Percentiles rank a stretch among this genome's conserved stretches.
phyloP scores from a whole-genome alignment of 305 asterid genomes.

The Solanum aculeatissimum region DNA sequence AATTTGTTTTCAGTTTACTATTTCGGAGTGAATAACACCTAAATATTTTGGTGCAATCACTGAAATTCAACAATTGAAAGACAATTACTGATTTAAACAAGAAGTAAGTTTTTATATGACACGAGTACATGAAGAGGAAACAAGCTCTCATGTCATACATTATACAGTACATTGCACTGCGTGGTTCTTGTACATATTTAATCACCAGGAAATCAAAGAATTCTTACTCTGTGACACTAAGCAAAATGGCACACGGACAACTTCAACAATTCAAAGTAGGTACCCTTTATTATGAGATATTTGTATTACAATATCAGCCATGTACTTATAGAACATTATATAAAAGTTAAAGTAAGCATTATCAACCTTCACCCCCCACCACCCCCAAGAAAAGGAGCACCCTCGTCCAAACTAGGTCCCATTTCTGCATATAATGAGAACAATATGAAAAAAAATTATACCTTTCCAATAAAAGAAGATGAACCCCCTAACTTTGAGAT shows the following conservation, averaged over 20 bases:
- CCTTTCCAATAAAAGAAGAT: constrained; percentile 96
- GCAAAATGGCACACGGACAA: background rate
- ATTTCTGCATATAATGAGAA: background rate
- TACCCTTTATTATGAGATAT: background rate
- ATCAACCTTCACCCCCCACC: background rate
- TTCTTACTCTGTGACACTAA: background rate
- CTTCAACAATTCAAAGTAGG: background rate
- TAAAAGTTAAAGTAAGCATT: background rate
- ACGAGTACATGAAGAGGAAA: background rate
- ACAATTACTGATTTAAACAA: background rate
- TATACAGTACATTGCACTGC: background rate
- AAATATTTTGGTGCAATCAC: background rate
- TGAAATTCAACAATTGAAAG: background rate
- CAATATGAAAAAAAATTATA: constrained; percentile 4
- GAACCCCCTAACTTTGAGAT: constrained; percentile 79
- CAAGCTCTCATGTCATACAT: background rate
- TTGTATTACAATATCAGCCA: background rate
- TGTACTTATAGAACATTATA: background rate
- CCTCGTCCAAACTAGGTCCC: background rate
- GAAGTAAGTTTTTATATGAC: background rate
- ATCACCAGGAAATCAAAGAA: background rate
- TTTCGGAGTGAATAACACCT: background rate
- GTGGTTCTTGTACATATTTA: background rate
- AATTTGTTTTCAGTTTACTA: background rate
- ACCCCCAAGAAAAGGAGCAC: background rate